These are phyloP conservation scores for Starmerella potacharoeniae DNA, from an alignment of 805 yeast genomes.

Conservation along the genomic window DNA sequence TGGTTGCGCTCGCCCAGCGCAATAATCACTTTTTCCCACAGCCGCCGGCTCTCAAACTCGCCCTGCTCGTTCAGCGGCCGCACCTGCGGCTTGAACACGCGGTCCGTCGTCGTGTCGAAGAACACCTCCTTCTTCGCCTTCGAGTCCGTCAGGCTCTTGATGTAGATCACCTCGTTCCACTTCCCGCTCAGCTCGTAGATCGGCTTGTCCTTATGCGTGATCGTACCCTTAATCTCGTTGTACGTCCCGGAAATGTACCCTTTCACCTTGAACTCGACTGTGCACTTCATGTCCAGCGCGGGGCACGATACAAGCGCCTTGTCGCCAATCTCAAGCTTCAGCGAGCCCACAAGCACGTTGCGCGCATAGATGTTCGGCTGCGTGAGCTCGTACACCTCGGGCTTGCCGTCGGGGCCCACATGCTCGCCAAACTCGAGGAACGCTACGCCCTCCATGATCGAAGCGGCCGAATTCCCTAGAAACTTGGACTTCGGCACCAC, in stretches of 20 bases:
- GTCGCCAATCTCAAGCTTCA: conserved; percentile 87
- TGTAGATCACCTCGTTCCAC: conserved; percentile 80
- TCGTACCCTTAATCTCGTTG: conserved; percentile 71
- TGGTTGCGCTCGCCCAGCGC: conserved; percentile 78
- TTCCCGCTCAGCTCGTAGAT: conserved; percentile 69
- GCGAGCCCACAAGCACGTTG: conserved; percentile 81
- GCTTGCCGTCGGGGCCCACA: conserved; percentile 31
- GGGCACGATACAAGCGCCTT: conserved; percentile 67
- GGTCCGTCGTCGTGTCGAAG: conserved; percentile 38
- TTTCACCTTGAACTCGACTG: conserved; percentile 87
- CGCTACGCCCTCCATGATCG: conserved; percentile 88
- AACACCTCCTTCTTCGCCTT: conserved; percentile 40
- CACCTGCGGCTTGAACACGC: conserved; percentile 48
- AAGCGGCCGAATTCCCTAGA: conserved; percentile 92
- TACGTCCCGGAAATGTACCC: conserved; percentile 90
- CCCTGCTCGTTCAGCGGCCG: conserved; percentile 75
- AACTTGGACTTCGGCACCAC: conserved; percentile 79
- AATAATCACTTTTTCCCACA: conserved; percentile 74
- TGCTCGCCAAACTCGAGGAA: conserved; percentile 45
- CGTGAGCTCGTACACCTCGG: conserved; percentile 70
- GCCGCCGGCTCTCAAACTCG: conserved; percentile 61
- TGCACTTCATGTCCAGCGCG: conserved; percentile 48
- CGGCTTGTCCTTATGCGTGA: conserved; percentile 46
- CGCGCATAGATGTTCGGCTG: conserved; percentile 95
- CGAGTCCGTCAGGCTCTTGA: conserved; percentile 40